phyloP scores from a whole-genome alignment of 805 yeast species.

The Deakozyma indianensis region DNA sequence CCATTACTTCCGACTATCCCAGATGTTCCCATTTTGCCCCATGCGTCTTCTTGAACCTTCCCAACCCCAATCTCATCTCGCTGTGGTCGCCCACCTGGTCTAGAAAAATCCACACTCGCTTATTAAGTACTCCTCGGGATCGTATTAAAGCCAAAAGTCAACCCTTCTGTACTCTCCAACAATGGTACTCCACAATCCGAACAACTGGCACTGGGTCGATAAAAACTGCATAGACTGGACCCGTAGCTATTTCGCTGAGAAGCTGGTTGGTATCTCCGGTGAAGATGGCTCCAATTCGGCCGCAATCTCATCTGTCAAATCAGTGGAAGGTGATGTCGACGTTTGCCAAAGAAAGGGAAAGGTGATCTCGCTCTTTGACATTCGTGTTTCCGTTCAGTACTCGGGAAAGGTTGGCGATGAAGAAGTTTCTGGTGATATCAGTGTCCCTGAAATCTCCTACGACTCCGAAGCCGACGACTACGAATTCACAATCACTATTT shows the following conservation, averaged over 20 bases:
- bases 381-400: slow-evolving; percentile 49
- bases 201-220: slow-evolving; percentile 99
- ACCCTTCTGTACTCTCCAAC: too few relatives aligned
- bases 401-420: slow-evolving; percentile 30
- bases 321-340: slow-evolving; percentile 89
- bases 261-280: slow-evolving; percentile 39
- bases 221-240: slow-evolving; percentile 94
- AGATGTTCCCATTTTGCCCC: too few relatives aligned
- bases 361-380: slow-evolving; percentile 80
- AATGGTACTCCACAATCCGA: slow-evolving; percentile 94
- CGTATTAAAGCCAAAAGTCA: too few relatives aligned
- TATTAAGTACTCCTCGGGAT: too few relatives aligned
- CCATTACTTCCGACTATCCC: too few relatives aligned
- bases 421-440: slow-evolving; percentile 53
- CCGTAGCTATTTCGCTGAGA: slow-evolving; percentile 51
- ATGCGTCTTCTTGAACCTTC: too few relatives aligned
- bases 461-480: slow-evolving; percentile 77
- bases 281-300: slow-evolving; percentile 20
- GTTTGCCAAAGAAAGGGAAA: slow-evolving; percentile 96
- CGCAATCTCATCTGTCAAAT: slow-evolving; percentile 31
- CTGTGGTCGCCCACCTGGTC: too few relatives aligned
- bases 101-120: background rate
- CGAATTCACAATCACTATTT: slow-evolving; percentile 64
- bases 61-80: too few relatives aligned
- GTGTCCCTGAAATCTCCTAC: slow-evolving; percentile 86